These are phyloP conservation scores for Lachnellula cervina DNA, from an alignment of 2,329 filamentous ascomycete species.

Conservation along the genomic window DNA sequence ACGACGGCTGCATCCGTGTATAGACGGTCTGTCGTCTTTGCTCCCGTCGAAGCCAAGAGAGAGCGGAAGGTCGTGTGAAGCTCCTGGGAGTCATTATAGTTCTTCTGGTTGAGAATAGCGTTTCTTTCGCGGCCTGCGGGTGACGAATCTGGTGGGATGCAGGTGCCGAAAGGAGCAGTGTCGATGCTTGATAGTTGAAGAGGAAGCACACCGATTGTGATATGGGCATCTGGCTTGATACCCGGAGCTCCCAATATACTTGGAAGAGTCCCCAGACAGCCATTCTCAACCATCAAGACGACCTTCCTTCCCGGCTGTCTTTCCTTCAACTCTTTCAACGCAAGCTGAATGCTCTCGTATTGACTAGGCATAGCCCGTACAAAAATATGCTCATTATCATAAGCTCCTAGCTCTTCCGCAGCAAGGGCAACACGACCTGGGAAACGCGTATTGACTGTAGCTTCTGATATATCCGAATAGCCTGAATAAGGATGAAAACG, in stretches of 20 bases:
- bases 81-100: conserved; percentile 15
- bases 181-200: conserved; percentile 34
- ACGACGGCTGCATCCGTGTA: conserved; percentile 22
- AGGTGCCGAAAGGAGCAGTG: conserved; percentile 35
- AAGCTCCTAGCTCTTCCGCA: conserved; percentile 26
- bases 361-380: conserved; percentile 30
- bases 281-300: conserved; percentile 38
- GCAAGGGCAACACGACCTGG: not conserved
- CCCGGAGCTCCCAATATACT: conserved; percentile 36
- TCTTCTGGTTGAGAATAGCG: conserved; percentile 20
- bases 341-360: conserved; percentile 30
- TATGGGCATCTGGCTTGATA: conserved; percentile 32
- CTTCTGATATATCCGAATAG: conserved; percentile 14
- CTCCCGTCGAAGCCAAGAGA: not conserved
- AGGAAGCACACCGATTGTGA: conserved; percentile 38
- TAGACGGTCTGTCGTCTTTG: not conserved
- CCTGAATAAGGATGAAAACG: conserved; percentile 31
- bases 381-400: conserved; percentile 34
- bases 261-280: conserved; percentile 35
- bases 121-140: conserved; percentile 36
- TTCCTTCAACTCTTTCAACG: conserved; percentile 32
- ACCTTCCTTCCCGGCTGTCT: conserved; percentile 34
- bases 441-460: not conserved
- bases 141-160: conserved; percentile 35
- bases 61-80: not conserved